These are phyloP conservation scores for Termitomyces sp. DNA, from an alignment of 768 basidiomycete species.

Conservation along the genomic window DNA sequence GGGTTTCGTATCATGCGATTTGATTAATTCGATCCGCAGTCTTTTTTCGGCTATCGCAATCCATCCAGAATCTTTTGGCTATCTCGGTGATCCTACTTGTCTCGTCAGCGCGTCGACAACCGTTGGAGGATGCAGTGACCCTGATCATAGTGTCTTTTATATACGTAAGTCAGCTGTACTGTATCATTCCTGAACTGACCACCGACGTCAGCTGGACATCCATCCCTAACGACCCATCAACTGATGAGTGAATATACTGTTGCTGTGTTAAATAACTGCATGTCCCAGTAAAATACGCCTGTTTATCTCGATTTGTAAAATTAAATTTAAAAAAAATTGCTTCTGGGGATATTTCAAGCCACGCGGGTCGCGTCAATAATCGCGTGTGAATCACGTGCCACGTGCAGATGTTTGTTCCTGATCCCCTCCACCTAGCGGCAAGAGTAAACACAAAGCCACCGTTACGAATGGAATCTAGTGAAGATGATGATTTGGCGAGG, in stretches of 20 bases:
- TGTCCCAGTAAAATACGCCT: neutral
- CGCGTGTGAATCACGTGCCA: slow-evolving; percentile 5
- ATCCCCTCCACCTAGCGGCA: neutral
- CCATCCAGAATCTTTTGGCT: slow-evolving; percentile 20
- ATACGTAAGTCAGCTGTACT: neutral
- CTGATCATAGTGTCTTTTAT: slow-evolving; percentile 22
- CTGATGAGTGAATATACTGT: slow-evolving; percentile 22
- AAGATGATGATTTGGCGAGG: slow-evolving; percentile 31
- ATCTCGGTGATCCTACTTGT: slow-evolving; percentile 24
- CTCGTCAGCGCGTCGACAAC: slow-evolving; percentile 24
- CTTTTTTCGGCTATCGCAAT: slow-evolving; percentile 22
- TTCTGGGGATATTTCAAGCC: no score
- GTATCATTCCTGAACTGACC: neutral
- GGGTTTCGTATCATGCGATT: neutral
- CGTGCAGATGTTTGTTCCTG: neutral
- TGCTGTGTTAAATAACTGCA: slow-evolving; percentile 15
- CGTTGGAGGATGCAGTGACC: slow-evolving; percentile 25
- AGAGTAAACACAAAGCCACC: neutral
- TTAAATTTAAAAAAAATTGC: neutral
- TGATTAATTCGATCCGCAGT: neutral
- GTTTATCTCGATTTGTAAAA: neutral
- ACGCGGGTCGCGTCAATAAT: neutral
- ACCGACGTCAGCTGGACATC: slow-evolving; percentile 20
- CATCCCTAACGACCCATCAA: slow-evolving; percentile 23
- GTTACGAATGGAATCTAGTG: slow-evolving; percentile 10